A percentile compares a stretch with the other conserved stretches of the same genome.
Conservation (phyloP, 768 basidiomycete species). For the Filobasidium wieringae region DNA sequence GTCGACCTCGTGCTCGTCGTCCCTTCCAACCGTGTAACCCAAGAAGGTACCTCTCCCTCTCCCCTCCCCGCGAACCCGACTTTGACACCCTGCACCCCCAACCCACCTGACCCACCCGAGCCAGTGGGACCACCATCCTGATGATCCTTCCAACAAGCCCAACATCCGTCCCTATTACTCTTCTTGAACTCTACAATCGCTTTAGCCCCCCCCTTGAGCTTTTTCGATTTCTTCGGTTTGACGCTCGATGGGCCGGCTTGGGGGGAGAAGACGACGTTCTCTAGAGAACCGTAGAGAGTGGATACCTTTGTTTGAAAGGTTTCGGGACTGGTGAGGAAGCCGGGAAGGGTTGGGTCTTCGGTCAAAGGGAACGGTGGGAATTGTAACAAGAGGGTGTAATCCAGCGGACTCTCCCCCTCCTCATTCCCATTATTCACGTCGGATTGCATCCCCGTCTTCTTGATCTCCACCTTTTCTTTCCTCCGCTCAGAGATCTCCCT, state of each 20-base stretch:
- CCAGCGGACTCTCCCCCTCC: constrained; percentile 8
- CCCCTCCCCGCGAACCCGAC: constrained; percentile 25
- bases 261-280: constrained; percentile 21
- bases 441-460: not conserved
- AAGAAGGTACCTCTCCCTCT: constrained; percentile 3
- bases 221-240: constrained; percentile 16
- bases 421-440: not conserved
- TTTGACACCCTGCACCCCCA: constrained; percentile 25
- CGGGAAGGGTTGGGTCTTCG: too few relatives aligned
- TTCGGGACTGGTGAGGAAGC: not conserved
- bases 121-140: constrained; percentile 1
- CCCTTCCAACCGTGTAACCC: constrained; percentile 3
- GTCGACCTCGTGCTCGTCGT: not conserved
- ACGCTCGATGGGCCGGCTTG: constrained; percentile 1
- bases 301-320: constrained; percentile 6
- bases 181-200: constrained; percentile 33
- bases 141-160: constrained; percentile 38
- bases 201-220: constrained; percentile 23
- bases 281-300: constrained; percentile 24
- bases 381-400: constrained; percentile 29
- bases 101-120: not conserved
- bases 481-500: not conserved
- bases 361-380: constrained; percentile 17
- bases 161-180: constrained; percentile 37
- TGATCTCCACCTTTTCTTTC: not conserved